Base-by-base conservation (phyloP, 805 yeast genomes). In the Candida andamanensis region DNA sequence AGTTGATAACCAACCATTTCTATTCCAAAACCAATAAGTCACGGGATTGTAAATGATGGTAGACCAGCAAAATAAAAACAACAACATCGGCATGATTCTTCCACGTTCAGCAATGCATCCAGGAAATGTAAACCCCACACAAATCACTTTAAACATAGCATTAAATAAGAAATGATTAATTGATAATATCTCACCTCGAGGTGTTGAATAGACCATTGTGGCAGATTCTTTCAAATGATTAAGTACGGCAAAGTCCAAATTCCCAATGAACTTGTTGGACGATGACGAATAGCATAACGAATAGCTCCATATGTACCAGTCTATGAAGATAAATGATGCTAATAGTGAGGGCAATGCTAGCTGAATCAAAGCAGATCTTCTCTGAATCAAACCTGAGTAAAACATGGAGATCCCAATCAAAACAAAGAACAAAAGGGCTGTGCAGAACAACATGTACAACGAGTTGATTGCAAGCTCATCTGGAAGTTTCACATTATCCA, bases 271-370 rank as follows among this genome's bases (percentile, higher is more conserved):
- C 19, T 37, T 34, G 36, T 63, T 63, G 7, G 45, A 26, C 1
- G 69, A 37, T n/a, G 54, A 40, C 2, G 63, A 46, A 37, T 64
- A 65, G 32, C 67, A 58, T 10, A 65, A 47, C 1, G 71, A 63
- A 35, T 65, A 65, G 5, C 72, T 58, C 69, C 69, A 63, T 6
- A 65, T 61, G 42, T 49, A 65, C 70, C 70, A 65, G 38, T 65
- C 72, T 13, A 65, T 32, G 21, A 60, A 42, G 4, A 63, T 41
- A 1, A 61, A 35, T 1, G 68, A 63, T 2, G 44, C 27, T 12
- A 63, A 30, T 11, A 62, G 28, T 6, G 54, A 13, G 5, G 70
- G 68, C 9, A 61, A 34, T 2, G 67, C 57, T 16, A 65, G 46
- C 59, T 63, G 60, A 5, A 67, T 53, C 22, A 65, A 45, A 8